Base-by-base conservation (phyloP, 1,139 yeast genomes). In the Zygoascus meyerae region DNA sequence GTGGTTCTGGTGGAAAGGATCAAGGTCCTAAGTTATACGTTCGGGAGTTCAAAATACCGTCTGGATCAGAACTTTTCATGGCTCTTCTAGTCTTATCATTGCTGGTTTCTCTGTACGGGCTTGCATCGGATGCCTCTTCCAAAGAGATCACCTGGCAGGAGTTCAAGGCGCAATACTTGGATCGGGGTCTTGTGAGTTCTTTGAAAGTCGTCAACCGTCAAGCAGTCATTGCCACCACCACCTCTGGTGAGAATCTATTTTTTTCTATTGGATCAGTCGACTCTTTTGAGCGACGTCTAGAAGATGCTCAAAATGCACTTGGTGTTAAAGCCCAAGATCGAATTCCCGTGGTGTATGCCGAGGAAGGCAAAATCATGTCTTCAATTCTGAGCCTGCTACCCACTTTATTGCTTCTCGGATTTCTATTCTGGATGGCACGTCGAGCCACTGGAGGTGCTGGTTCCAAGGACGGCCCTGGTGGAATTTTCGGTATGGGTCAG, bases 221-320 rank as follows among this genome's bases (percentile, higher is more conserved):
- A 11, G 45, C 35, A 16, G 45, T 31, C 5, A 30, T 26, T 16
- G 45, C 45, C 16, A 34, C 43, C 17, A 45, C 50, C 16, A 48
- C 49, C 16, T 55, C 53, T 8, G 42, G 44, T 7, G 55, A 52
- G 33, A 46, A 66, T 5, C 78, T 78, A 29, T 72, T 72, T 15
- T 94, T 94, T 69, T 80, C 86, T 39, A 87, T 94, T 60, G 99
- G 98, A 5, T 86, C 95, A 0, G 80, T 90, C 18, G 97, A 89
- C 57, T 72, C 82, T n/a, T 92, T 94, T 66, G 98, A 94, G 68
- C 80, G 83, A 49, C 83, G 83, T 55, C 72, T 94, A 62, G 86
- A 82, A 50, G 78, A 76, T 44, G 81, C 85, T 30, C 97, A 89
- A 66, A 79, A 80, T 47, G 78, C 78, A 44, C 75, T 81, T 48